Percentiles rank a stretch among this genome's conserved stretches.
Evolutionary conservation across 495 filamentous ascomycete species (phyloP).

Genomic region (Eremomyces bilateralis): DNA sequence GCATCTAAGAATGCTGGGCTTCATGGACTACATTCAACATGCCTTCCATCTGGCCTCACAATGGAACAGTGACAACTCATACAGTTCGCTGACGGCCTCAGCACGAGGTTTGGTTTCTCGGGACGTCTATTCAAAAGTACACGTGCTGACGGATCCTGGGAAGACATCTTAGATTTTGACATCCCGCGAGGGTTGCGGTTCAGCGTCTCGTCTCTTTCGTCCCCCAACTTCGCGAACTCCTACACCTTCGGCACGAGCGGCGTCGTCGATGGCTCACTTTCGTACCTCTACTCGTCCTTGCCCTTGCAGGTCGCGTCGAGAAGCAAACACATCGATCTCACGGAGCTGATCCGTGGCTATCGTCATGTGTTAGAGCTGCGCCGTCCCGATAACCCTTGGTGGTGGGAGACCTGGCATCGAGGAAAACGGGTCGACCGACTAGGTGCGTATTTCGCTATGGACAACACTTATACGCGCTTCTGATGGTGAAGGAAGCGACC

Average conservation of each 20-base stretch:
- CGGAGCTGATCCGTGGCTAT: conserved; percentile 46
- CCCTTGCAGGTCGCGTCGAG: conserved; percentile 33
- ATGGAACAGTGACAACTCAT: conserved; percentile 89
- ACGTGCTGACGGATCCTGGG: conserved; percentile 1
- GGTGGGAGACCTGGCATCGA: conserved; percentile 29
- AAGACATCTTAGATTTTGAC: conserved; percentile 66
- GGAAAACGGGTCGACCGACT: conserved; percentile 23
- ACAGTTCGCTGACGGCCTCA: conserved; percentile 70
- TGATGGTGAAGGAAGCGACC: conserved; percentile 26
- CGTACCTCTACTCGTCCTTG: conserved; percentile 72
- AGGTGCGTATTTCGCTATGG: conserved; percentile 4
- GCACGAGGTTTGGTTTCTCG: conserved; percentile 38
- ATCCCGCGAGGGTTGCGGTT: conserved; percentile 62
- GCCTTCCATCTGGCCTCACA: conserved; percentile 70
- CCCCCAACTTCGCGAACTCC: conserved; percentile 76
- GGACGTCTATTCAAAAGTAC: no score
- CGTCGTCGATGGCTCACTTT: conserved; percentile 74
- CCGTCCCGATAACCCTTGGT: conserved; percentile 24
- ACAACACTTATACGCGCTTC: conserved; percentile 1
- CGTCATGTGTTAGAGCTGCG: conserved; percentile 36
- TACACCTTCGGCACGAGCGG: conserved; percentile 72
- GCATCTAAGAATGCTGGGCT: conserved; percentile 98
- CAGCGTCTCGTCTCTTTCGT: conserved; percentile 72
- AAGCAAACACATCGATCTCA: conserved; percentile 38
- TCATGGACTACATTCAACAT: conserved; percentile 94